phyloP scores from a whole-genome alignment of 2,329 filamentous ascomycete species.

The Cordyceps farinosa region DNA sequence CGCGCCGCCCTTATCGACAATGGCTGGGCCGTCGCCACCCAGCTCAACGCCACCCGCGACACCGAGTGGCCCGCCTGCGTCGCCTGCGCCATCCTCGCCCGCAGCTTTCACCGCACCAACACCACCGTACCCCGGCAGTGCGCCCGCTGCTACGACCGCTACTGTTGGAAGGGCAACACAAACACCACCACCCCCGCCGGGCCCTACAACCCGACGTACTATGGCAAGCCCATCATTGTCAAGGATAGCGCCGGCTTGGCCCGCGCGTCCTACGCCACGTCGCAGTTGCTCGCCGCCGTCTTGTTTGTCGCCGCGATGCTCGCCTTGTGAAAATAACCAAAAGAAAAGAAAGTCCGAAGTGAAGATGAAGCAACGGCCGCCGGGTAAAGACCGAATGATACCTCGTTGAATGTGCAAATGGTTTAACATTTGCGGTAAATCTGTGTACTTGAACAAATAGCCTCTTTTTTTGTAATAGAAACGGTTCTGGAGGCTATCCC shows the following conservation, averaged over 20 bases:
- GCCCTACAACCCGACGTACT: constrained; percentile 39
- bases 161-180: constrained; percentile 80
- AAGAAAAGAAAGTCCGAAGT: too few species aligned
- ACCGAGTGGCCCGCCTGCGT: constrained; percentile 71
- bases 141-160: constrained; percentile 66
- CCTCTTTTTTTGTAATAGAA: too few species aligned
- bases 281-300: constrained; percentile 27
- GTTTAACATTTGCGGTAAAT: too few species aligned
- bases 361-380: too few species aligned
- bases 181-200: constrained; percentile 27
- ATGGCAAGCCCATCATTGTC: constrained; percentile 17
- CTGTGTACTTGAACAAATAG: too few species aligned
- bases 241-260: constrained; percentile 20
- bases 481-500: too few species aligned
- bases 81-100: constrained; percentile 72
- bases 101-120: constrained; percentile 64
- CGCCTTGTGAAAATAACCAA: too few species aligned
- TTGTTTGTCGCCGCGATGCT: constrained; percentile 20
- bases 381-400: too few species aligned
- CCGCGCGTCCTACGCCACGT: constrained; percentile 32
- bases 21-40: constrained; percentile 73
- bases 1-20: constrained; percentile 76
- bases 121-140: constrained; percentile 65
- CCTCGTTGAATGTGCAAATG: too few species aligned
- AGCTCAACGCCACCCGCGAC: constrained; percentile 71